Conservation (phyloP, 1,284 basidiomycete species). For the Earliella scabrosa region DNA sequence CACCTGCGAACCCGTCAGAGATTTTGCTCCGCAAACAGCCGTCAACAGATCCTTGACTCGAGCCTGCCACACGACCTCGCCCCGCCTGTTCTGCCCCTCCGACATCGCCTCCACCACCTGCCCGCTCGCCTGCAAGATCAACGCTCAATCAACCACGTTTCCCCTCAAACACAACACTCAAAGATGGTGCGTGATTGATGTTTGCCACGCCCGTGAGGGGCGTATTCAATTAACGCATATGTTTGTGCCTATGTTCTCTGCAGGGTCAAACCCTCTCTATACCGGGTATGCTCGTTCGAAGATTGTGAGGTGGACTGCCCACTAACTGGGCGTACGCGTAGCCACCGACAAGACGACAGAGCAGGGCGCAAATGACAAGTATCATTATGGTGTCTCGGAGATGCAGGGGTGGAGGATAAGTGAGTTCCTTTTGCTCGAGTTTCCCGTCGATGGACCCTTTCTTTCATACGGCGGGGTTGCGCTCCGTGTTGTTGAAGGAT, state of each 20-base stretch:
- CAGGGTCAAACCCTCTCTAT: constrained; percentile 78
- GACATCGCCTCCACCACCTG: constrained; percentile 2
- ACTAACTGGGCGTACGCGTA: constrained; percentile 34
- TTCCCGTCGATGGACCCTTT: neutral
- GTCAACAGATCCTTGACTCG: constrained; percentile 32
- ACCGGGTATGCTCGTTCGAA: constrained; percentile 48
- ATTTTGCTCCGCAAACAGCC: constrained; percentile 34
- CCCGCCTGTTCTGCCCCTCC: neutral
- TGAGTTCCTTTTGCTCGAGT: constrained; percentile 45
- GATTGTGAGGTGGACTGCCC: neutral
- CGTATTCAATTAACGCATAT: constrained; percentile 1
- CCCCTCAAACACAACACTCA: constrained; percentile 5
- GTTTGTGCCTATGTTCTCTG: neutral
- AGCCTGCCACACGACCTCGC: constrained; percentile 29
- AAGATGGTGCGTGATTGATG: constrained; percentile 28
- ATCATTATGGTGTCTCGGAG: constrained; percentile 86
- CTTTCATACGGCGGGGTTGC: too few relatives aligned
- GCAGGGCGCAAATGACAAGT: constrained; percentile 78
- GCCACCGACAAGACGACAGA: constrained; percentile 88
- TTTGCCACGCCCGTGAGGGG: neutral
- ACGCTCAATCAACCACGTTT: constrained; percentile 1
- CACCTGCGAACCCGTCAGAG: constrained; percentile 24
- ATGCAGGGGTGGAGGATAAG: constrained; percentile 99
- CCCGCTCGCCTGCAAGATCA: neutral
- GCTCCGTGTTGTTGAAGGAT: neutral